phyloP scores from a whole-genome alignment of 495 filamentous ascomycete genomes.

The Xylaria longipes region DNA sequence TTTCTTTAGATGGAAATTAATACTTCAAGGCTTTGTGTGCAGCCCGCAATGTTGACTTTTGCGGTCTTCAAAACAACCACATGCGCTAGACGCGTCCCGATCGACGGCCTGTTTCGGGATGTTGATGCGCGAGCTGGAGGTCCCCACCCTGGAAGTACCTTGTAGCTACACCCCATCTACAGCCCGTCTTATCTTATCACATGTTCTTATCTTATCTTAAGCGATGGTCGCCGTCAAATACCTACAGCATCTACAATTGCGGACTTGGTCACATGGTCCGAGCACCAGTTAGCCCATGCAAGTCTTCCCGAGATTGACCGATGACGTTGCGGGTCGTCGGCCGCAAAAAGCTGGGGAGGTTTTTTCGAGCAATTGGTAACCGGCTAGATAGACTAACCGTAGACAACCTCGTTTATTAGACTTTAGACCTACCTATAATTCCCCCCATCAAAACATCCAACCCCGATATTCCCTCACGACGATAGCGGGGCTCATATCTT shows the following conservation, averaged over 20 bases:
- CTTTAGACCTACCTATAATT: neutral
- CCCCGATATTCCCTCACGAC: neutral
- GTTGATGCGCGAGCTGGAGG: slow-evolving; percentile 16
- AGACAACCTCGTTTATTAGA: neutral
- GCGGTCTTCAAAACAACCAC: slow-evolving; percentile 6
- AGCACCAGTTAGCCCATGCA: neutral
- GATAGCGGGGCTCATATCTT: neutral
- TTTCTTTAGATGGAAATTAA: neutral
- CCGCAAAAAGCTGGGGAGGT: slow-evolving; percentile 1
- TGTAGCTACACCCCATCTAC: neutral
- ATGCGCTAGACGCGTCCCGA: slow-evolving; percentile 21
- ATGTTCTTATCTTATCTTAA: too few relatives aligned
- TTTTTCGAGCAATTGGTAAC: neutral
- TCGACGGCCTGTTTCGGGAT: slow-evolving; percentile 12
- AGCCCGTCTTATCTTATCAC: neutral
- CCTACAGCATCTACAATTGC: too few relatives aligned
- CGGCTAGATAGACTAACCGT: neutral
- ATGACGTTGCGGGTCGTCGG: slow-evolving; percentile 16
- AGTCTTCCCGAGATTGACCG: slow-evolving; percentile 8
- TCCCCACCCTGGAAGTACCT: slow-evolving; percentile 20
- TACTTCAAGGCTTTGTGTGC: neutral
- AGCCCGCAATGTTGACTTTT: slow-evolving; percentile 4
- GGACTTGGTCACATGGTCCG: neutral
- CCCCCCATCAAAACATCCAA: neutral
- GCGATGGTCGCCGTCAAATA: too few relatives aligned